Conservation (phyloP, 768 basidiomycete genomes). For the Favolaschia claudopus region DNA sequence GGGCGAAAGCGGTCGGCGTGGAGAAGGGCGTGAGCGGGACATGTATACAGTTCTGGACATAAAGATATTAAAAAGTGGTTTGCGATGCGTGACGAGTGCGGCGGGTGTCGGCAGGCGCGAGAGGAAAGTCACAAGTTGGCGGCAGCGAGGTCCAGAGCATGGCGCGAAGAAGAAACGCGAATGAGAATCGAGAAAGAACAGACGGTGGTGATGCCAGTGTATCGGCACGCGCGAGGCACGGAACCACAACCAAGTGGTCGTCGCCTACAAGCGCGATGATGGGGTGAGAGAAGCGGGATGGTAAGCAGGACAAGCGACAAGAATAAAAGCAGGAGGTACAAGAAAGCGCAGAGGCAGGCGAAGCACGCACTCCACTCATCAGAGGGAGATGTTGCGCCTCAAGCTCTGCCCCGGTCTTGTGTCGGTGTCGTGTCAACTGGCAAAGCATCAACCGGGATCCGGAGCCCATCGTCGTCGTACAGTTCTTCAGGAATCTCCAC, state of each 20-base stretch:
- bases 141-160: slow-evolving; percentile 7
- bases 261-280: slow-evolving; percentile 69
- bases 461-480: slow-evolving; percentile 61
- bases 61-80: slow-evolving; percentile 59
- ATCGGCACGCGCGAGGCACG: slow-evolving; percentile 80
- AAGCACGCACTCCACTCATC: slow-evolving; percentile 60
- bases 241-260: slow-evolving; percentile 86
- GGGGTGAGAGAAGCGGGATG: slow-evolving; percentile 61
- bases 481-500: slow-evolving; percentile 40
- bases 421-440: slow-evolving; percentile 64
- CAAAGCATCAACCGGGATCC: slow-evolving; percentile 59
- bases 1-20: slow-evolving; percentile 19
- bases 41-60: slow-evolving; percentile 42
- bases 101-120: slow-evolving; percentile 11
- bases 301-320: slow-evolving; percentile 47
- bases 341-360: slow-evolving; percentile 63
- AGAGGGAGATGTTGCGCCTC: slow-evolving; percentile 62
- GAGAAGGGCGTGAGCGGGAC: slow-evolving; percentile 34
- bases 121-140: slow-evolving; percentile 4
- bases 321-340: slow-evolving; percentile 58
- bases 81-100: slow-evolving; percentile 41
- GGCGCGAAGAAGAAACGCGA: slow-evolving; percentile 9
- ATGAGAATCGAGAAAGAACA: slow-evolving; percentile 28
- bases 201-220: slow-evolving; percentile 68
- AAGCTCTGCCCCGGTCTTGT: slow-evolving; percentile 71